Base-by-base conservation (phyloP, 306 rosid species). In the Pachyrhizus erosus region DNA sequence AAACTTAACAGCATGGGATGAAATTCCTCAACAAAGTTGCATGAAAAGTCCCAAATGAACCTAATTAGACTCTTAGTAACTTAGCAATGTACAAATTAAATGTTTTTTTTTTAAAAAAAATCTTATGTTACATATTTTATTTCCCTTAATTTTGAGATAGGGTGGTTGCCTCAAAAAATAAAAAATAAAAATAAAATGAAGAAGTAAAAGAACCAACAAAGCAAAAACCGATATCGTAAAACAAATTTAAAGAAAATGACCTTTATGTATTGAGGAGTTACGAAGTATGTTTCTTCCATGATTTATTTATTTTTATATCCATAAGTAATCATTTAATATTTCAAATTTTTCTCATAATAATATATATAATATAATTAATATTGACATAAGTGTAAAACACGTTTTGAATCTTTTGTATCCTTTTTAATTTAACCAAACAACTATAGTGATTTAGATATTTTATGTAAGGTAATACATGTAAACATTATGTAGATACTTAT, bases 201-300 rank as follows among this genome's bases (percentile, higher is more conserved):
- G 5, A 3, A 58, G 39, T 6, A 33, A 24, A 14, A 5, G 70
- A 14, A 49, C 15, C 33, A 17, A 17, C 0, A 8, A 61, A 34
- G 23, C 1, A 18, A 17, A 71, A 9, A 55, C 69, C n/a, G 66
- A 66, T 29, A 11, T 17, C 31, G 42, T 9, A 40, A 6, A 4
- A 2, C 0, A 1, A 2, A 17, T 54, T n/a, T 5, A 29, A 34
- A 65, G 23, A 33, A 37, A 20, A 67, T 45, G 14, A 80, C 5
- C 34, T 88, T 89, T 1, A 9, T 14, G 14, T 88, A 51, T 43
- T 76, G 86, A 3, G 91, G 91, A 54, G 91, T 88, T 55, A 43
- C 82, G 18, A 88, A 42, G 91, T 88, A 37, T 34, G 48, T 26
- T 58, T 24, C 66, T 9, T 64, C n/a, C 40, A 11, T 48, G 14